Percentiles rank a stretch among this genome's conserved stretches.
These are phyloP conservation scores for Salvia sclarea DNA, from an alignment of 305 asterid genomes.

Conservation along the genomic window DNA sequence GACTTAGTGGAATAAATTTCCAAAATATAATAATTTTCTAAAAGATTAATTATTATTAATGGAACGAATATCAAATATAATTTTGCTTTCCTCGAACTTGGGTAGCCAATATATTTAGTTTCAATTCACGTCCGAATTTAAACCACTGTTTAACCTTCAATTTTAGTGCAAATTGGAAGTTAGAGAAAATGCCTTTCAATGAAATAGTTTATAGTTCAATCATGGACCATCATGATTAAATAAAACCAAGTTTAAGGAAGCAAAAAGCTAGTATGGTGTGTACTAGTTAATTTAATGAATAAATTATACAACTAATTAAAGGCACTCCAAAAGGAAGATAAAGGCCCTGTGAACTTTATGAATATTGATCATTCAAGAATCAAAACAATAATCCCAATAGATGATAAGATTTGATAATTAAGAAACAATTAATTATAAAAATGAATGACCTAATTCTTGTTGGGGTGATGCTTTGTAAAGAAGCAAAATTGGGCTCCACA, in stretches of 20 bases:
- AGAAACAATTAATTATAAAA: neutral
- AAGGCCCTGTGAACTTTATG: constrained; percentile 30
- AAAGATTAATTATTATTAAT: too few relatives aligned
- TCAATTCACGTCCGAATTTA: too few relatives aligned
- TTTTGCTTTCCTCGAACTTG: too few relatives aligned
- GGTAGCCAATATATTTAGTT: too few relatives aligned
- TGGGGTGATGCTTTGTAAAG: constrained; percentile 43
- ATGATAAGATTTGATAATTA: constrained; percentile 22
- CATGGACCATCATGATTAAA: neutral
- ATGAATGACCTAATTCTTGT: constrained; percentile 28
- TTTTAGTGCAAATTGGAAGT: neutral
- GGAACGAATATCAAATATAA: too few relatives aligned
- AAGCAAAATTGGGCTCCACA: constrained; percentile 42
- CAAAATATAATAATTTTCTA: too few relatives aligned
- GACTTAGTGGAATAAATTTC: too few relatives aligned
- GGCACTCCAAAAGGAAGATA: neutral
- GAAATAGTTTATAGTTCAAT: neutral
- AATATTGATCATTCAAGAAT: constrained; percentile 20
- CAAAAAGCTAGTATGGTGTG: constrained; percentile 7
- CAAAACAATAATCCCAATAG: neutral
- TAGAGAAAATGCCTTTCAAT: neutral
- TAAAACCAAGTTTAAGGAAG: constrained; percentile 18
- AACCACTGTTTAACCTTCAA: neutral
- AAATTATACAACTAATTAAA: constrained; percentile 6
- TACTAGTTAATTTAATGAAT: neutral